phyloP scores from a whole-genome alignment of 331 rosid genomes.

The Phaseolus coccineus region DNA sequence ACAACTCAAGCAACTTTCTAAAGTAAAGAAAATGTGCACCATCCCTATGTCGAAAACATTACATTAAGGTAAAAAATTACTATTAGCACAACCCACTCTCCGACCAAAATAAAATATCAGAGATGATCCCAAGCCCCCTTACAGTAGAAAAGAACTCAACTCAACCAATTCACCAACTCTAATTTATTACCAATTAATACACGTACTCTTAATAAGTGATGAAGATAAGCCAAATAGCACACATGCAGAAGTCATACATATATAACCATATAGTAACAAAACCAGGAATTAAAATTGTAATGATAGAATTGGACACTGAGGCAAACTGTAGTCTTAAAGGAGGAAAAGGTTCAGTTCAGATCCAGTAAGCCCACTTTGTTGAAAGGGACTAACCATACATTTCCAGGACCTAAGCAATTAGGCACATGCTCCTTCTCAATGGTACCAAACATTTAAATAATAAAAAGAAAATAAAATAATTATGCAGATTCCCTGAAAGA shows the following conservation, averaged over 20 bases:
- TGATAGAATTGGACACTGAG: not conserved
- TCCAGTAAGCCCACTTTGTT: not conserved
- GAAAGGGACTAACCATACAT: constrained; percentile 1
- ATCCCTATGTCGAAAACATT: not conserved
- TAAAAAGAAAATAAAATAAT: not conserved
- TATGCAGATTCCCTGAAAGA: constrained; percentile 9
- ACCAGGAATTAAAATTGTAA: not conserved
- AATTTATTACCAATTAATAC: not conserved
- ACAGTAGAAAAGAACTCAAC: constrained; percentile 10
- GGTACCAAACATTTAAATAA: constrained; percentile 1
- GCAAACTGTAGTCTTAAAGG: constrained; percentile 7
- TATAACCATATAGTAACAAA: constrained; percentile 8
- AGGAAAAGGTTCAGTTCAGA: not conserved
- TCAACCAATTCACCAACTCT: constrained; percentile 29
- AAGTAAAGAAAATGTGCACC: constrained; percentile 10
- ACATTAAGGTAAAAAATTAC: not conserved
- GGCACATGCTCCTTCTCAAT: not conserved
- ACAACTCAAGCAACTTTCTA: constrained; percentile 9
- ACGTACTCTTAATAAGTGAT: not conserved
- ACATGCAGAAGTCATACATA: not conserved
- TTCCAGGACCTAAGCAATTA: not conserved
- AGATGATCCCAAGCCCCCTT: constrained; percentile 20
- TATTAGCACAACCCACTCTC: not conserved
- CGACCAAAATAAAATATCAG: not conserved
- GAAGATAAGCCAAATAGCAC: not conserved